Conservation (phyloP, 148 eudicot genomes). For the Beta vulgaris region DNA sequence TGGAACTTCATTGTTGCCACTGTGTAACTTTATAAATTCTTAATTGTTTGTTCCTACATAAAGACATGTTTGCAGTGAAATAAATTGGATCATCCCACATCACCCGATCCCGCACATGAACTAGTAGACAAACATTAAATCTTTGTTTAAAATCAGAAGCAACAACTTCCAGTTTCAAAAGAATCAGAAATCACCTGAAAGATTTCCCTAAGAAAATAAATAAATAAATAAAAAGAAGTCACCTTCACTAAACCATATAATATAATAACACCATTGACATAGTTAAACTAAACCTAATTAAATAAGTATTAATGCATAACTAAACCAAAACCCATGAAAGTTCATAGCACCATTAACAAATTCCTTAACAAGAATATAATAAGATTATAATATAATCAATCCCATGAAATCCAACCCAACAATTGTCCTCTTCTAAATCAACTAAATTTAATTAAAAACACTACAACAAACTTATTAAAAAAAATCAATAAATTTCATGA, state of each 20-base stretch:
- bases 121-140: background rate
- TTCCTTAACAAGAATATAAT: background rate
- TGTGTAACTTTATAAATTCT: background rate
- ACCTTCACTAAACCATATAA: too few relatives aligned
- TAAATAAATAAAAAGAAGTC: too few relatives aligned
- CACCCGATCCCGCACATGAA: background rate
- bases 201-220: too few relatives aligned
- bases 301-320: background rate
- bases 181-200: constrained; percentile 1
- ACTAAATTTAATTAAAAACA: too few relatives aligned
- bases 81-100: background rate
- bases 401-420: background rate
- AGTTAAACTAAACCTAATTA: too few relatives aligned
- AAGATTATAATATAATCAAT: background rate
- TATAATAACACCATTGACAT: background rate
- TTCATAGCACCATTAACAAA: background rate
- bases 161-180: background rate
- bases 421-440: background rate
- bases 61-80: background rate
- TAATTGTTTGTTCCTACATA: background rate
- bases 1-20: background rate
- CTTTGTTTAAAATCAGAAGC: background rate
- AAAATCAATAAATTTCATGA: background rate
- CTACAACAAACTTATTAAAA: too few relatives aligned
- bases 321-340: background rate